phyloP scores from a whole-genome alignment of 768 basidiomycete genomes.

The Candolleomyces efflorescens region DNA sequence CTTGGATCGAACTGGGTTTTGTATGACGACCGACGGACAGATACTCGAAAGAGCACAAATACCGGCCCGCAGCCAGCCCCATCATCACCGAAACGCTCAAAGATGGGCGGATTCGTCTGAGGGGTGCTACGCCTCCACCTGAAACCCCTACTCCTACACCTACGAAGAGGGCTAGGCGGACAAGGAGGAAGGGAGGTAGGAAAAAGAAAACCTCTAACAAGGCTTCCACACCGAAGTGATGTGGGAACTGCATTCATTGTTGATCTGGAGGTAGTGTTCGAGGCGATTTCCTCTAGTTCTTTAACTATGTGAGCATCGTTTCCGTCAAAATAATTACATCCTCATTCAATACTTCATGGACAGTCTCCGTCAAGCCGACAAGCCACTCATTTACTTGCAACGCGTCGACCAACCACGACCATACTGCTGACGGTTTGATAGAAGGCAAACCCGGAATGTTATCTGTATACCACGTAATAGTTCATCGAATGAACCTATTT shows the following conservation, averaged over 20 bases:
- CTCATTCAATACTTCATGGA: too few species aligned
- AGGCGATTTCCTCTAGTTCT: too few species aligned
- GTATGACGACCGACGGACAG: constrained; percentile 3
- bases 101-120: constrained; percentile 13
- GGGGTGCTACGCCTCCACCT: constrained; percentile 11
- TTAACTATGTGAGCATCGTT: too few species aligned
- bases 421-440: too few species aligned
- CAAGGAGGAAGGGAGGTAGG: neutral
- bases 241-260: too few species aligned
- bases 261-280: too few species aligned
- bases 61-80: constrained; percentile 17
- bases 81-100: constrained; percentile 17
- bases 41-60: constrained; percentile 19
- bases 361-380: too few species aligned
- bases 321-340: too few species aligned
- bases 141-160: constrained; percentile 9
- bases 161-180: constrained; percentile 1
- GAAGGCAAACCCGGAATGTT: too few species aligned
- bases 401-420: too few species aligned
- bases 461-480: neutral
- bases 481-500: neutral
- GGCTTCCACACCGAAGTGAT: neutral
- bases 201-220: neutral
- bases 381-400: too few species aligned
- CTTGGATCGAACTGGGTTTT: too few species aligned